Percentiles rank a stretch among this genome's conserved stretches.
These are phyloP conservation scores for Pseudognaphalium luteoalbum DNA, from an alignment of 129 eudicot species.

Conservation along the genomic window DNA sequence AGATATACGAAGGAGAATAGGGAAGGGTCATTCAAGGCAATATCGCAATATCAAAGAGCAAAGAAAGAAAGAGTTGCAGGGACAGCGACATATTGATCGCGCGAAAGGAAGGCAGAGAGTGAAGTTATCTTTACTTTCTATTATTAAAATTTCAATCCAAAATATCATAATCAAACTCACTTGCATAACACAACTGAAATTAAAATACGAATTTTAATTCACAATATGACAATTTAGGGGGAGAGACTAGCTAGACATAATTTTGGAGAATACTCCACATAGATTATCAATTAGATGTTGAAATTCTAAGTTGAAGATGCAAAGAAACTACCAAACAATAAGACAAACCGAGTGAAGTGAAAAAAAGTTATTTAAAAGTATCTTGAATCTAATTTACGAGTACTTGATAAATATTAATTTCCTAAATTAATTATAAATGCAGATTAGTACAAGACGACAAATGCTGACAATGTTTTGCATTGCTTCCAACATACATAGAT, in stretches of 20 bases:
- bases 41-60: too few relatives aligned
- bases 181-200: too few relatives aligned
- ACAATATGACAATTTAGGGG: not conserved
- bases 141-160: too few relatives aligned
- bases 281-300: not conserved
- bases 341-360: not conserved
- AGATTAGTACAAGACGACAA: conserved; percentile 33
- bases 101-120: too few relatives aligned
- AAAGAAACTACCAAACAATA: not conserved
- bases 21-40: too few relatives aligned
- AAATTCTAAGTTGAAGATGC: not conserved
- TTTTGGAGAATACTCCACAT: not conserved
- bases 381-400: not conserved
- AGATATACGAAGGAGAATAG: too few relatives aligned
- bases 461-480: conserved; percentile 37
- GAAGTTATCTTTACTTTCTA: too few relatives aligned
- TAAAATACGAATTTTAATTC: too few relatives aligned
- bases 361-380: not conserved
- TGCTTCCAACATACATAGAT: conserved; percentile 35
- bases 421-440: not conserved
- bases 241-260: not conserved
- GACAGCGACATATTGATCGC: too few relatives aligned
- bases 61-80: too few relatives aligned
- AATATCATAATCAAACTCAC: too few relatives aligned
- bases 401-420: not conserved